A percentile compares a stretch with the other conserved stretches of the same genome.
Evolutionary conservation across 2,329 filamentous ascomycete species (phyloP).

Genomic region (Xylaria sp.): DNA sequence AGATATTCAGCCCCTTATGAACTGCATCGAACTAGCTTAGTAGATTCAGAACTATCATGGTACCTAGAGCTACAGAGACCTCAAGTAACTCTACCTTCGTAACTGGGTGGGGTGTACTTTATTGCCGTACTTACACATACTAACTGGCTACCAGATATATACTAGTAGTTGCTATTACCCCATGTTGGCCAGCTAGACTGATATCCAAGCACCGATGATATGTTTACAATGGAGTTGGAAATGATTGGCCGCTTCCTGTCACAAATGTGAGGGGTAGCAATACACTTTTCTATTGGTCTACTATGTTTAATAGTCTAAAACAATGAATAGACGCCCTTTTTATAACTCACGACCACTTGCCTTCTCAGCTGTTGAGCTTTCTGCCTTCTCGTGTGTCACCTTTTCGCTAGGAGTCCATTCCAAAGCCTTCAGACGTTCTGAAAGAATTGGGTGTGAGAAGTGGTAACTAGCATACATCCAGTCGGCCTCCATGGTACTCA

Average conservation of each 20-base stretch:
- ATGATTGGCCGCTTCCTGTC: neutral
- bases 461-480: slow-evolving; percentile 99
- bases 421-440: slow-evolving; percentile 90
- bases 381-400: slow-evolving; percentile 62
- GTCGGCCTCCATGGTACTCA: slow-evolving; percentile 98
- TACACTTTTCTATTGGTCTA: slow-evolving; percentile 13
- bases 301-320: neutral
- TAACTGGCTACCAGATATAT: too few species aligned
- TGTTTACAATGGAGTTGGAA: neutral
- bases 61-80: neutral
- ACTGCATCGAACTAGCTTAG: neutral
- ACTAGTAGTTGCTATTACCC: too few species aligned
- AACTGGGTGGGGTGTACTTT: neutral
- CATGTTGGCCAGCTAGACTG: neutral
- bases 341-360: slow-evolving; percentile 75
- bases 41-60: neutral
- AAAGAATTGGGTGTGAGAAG: slow-evolving; percentile 96
- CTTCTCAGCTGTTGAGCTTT: slow-evolving; percentile 68
- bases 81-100: neutral
- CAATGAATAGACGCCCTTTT: neutral
- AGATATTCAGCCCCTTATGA: neutral
- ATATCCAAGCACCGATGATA: neutral
- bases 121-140: too few species aligned
- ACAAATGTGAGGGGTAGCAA: neutral
- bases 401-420: slow-evolving; percentile 81